Conservation (phyloP, 257 asterid genomes). For the Gentiana straminea region DNA sequence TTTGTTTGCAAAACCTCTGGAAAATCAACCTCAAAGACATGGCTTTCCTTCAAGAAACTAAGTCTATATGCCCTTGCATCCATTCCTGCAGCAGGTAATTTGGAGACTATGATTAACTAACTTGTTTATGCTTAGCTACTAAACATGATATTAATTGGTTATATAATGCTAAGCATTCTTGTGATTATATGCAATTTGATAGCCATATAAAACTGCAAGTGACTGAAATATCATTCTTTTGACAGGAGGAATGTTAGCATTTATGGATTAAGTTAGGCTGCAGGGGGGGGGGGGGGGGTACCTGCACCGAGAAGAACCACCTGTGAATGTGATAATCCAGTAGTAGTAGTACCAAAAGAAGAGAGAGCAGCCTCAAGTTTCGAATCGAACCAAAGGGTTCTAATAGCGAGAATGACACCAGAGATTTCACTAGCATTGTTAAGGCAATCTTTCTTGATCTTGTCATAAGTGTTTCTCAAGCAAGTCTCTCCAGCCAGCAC, state of each 20-base stretch:
- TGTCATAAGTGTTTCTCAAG: conserved; percentile 56
- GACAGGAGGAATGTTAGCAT: too few species aligned
- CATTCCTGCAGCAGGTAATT: conserved; percentile 57
- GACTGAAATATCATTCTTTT: too few species aligned
- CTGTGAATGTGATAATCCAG: conserved; percentile 33
- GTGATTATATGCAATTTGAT: too few species aligned
- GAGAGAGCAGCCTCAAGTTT: conserved; percentile 72
- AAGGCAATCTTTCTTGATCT: conserved; percentile 73
- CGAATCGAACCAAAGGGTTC: conserved; percentile 91
- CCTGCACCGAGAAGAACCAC: conserved; percentile 98
- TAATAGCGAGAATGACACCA: conserved; percentile 82
- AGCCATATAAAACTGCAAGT: too few species aligned
- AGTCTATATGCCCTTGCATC: conserved; percentile 88
- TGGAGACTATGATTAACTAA: neutral
- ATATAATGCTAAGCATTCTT: too few species aligned
- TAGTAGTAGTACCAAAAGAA: conserved; percentile 36
- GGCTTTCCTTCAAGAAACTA: conserved; percentile 71
- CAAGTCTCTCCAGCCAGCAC: conserved; percentile 77
- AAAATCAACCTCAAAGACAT: conserved; percentile 76
- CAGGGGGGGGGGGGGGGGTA: neutral
- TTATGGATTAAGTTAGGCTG: too few species aligned
- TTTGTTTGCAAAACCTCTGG: conserved; percentile 72
- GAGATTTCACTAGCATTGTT: conserved; percentile 78
- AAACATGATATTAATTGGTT: too few species aligned
- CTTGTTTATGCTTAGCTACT: too few species aligned